Evolutionary conservation across 208 protist species (phyloP), one percentile per base, ranked within the genome.

Genomic region (Leishmania major): DNA sequence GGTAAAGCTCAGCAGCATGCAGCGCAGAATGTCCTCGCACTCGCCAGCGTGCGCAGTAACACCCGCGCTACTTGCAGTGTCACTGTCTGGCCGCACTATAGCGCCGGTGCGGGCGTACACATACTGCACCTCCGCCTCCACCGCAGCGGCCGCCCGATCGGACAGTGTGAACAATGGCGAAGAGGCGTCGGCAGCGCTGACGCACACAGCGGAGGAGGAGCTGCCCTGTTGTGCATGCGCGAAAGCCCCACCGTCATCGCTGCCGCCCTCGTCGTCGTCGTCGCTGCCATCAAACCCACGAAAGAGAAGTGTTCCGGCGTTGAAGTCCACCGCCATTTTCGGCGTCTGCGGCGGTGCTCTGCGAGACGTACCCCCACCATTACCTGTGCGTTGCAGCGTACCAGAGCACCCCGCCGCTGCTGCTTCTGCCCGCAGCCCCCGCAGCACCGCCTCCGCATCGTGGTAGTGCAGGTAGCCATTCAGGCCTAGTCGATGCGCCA

Each of bases 271-370:
- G 15, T 51, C 69, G 49, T 85, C 84, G 28, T 92, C 87, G 80
- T 86, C 83, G 76, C 89, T 84, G 78, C 89, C 76, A 51, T 81
- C 88, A 80, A 96, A 95, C 2, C 89, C 90, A 43, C 85, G 81
- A 78, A 97, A 96, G 25, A 78, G 83, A 37, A 97, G 83, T 4
- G 93, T 96, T 45, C 94, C 94, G 17, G 92, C 92, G 80, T 91
- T 90, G 84, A 90, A 93, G 79, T 97, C 89, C 2, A 89, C 93
- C 25, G 89, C 57, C 80, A 95, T 93, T 31, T 84, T 82, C 19
- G 90, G 19, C 5, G 31, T 43, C 37, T 78, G 71, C 6, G 75
- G 67, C 5, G 72, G 70, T 17, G 77, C 62, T 17, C 8, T 43
- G 31, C 25, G 60, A 37, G 40, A n/a, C 11, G 2, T 55, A 25